phyloP scores from a whole-genome alignment of 768 basidiomycete genomes.

The Suillus spraguei region DNA sequence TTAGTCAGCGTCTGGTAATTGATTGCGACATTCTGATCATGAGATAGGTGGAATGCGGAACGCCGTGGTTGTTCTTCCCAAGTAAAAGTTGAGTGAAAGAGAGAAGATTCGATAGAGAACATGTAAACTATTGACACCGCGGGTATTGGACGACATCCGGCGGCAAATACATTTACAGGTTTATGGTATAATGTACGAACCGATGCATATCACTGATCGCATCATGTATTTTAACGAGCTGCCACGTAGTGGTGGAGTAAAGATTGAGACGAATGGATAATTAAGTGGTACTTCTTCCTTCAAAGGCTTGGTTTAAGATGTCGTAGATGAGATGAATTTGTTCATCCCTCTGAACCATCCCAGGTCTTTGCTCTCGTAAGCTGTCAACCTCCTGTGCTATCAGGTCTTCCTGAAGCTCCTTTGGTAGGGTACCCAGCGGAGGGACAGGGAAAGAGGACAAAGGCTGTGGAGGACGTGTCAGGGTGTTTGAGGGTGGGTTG shows the following conservation, averaged over 20 bases:
- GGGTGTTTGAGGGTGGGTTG: conserved; percentile 24
- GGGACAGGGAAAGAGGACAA: conserved; percentile 41
- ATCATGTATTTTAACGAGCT: background rate
- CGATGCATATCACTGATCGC: background rate
- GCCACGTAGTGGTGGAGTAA: background rate
- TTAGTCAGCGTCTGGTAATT: conserved; percentile 11
- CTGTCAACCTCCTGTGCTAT: conserved; percentile 75
- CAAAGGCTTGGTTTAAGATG: conserved; percentile 41
- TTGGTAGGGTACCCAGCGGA: conserved; percentile 60
- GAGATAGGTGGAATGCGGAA: background rate
- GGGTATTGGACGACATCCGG: background rate
- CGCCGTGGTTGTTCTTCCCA: background rate
- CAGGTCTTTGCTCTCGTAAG: conserved; percentile 76
- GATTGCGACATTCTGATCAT: conserved; percentile 4
- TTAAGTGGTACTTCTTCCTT: conserved; percentile 13
- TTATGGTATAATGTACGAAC: background rate
- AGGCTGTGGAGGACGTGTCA: conserved; percentile 30
- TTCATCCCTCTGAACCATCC: conserved; percentile 78
- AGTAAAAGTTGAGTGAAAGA: background rate
- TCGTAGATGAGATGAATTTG: conserved; percentile 70
- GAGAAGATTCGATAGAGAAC: background rate
- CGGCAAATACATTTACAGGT: background rate
- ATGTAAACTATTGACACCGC: background rate
- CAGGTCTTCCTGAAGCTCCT: conserved; percentile 51
- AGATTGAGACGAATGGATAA: background rate